Base-by-base conservation (phyloP, 2,329 filamentous ascomycete species). In the Trichoderma cornu-damae region DNA sequence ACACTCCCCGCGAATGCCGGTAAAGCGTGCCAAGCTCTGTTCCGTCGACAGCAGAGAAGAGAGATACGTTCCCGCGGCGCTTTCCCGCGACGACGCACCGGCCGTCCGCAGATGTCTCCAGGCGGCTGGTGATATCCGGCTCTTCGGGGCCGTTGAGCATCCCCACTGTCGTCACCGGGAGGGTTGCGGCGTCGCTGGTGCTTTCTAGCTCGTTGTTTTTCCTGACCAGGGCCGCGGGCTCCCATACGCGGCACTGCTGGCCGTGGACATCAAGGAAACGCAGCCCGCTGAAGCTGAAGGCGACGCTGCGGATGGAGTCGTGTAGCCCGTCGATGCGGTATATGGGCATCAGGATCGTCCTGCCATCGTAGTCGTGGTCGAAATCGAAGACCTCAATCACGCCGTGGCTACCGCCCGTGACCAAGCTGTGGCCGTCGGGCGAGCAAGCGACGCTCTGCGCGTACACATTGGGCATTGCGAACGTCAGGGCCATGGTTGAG, bases 381-480 rank as follows among this genome's bases (percentile, higher is more conserved):
- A 34, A 53, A 12, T 24, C 26, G n/a, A 52, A 52, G n/a, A 52
- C 16, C 22, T 52, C 26, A 1, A 52, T 42, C 24, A 7, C 32
- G 16, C 49, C 49, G n/a, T 32, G 49, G 9, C 49, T 42, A 16
- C 49, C 12, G 6, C 49, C 49, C 3, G 49, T 42, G 12, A 52
- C 35, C 3, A 52, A 4, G 11, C 24, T 42, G 8, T 52, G 26
- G 1, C 49, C 49, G 11, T 52, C 49, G 16, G 35, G 24, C 7
- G 49, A 52, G 11, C 49, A 52, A 28, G 49, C 49, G 3, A 42
- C 16, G 12, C 24, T 52, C 24, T 52, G 49, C 14, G 49, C 49
- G 7, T 32, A 40, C 18, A 42, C 18, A 3, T 52, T 32, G 12
- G 16, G 12, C 14, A 42, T 30, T 3, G 26, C 24, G 2, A 52